Conservation (phyloP, 129 eudicot genomes). For the Rutidosis leptorrhynchoides region DNA sequence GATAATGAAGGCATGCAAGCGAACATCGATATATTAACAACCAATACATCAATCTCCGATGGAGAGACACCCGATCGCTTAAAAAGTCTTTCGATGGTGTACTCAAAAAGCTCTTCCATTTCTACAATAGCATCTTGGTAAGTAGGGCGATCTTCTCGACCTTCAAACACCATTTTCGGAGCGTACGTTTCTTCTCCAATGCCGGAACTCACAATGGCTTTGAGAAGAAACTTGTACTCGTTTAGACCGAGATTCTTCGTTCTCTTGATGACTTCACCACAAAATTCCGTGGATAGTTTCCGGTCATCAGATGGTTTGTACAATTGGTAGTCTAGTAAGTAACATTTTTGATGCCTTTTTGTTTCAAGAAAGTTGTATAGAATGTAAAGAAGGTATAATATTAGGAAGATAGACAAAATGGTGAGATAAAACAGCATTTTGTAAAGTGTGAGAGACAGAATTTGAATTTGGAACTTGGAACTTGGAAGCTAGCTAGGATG, state of each 20-base stretch:
- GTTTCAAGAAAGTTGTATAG: constrained; percentile 20
- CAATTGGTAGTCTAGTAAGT: constrained; percentile 45
- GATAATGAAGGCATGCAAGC: constrained; percentile 60
- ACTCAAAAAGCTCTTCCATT: constrained; percentile 43
- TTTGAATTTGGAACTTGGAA: constrained; percentile 11
- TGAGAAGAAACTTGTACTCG: constrained; percentile 42
- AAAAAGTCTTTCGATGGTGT: constrained; percentile 37
- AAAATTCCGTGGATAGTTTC: constrained; percentile 33
- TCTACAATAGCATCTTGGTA: constrained; percentile 32
- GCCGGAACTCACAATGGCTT: constrained; percentile 42
- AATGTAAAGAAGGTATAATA: constrained; percentile 33
- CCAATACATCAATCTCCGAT: constrained; percentile 63
- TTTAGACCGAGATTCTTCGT: constrained; percentile 37
- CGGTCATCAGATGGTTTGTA: constrained; percentile 47
- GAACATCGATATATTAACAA: constrained; percentile 74
- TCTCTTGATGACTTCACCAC: constrained; percentile 35
- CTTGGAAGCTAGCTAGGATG: background rate
- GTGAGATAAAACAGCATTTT: constrained; percentile 33
- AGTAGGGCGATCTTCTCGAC: constrained; percentile 37
- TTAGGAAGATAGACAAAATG: constrained; percentile 32
- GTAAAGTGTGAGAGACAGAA: constrained; percentile 6
- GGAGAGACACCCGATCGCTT: constrained; percentile 40
- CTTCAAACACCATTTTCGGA: constrained; percentile 45
- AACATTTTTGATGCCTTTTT: constrained; percentile 35
- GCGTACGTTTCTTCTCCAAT: constrained; percentile 48